Evolutionary conservation across 1,139 yeast genomes (phyloP), one percentile per base, ranked within the genome.

Genomic region (Candida sp.): DNA sequence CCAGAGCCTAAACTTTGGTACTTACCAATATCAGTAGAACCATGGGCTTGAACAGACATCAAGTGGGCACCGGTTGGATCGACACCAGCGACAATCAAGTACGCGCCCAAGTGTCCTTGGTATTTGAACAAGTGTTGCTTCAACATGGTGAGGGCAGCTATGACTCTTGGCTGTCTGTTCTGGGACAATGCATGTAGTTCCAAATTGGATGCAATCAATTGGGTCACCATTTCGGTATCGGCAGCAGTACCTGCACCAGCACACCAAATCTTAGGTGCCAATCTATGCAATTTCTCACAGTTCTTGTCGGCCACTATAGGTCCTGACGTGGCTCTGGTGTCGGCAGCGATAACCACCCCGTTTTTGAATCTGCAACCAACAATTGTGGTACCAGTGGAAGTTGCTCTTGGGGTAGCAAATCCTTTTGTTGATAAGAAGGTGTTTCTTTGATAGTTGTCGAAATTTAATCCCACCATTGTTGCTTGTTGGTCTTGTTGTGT

Each of bases 231-330:
- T 68, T 94, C 98, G 8, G 98, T 94, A 68, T 94, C 99, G n/a
- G 99, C 99, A 43, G 99, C 99, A 22, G 99, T 94, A 69, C 99
- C 99, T 3, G 99, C 99, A 63, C 99, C 99, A 49, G 98, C 98
- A 84, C 98, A 94, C 99, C 99, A 94, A 65, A 94, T 94, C 66
- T 82, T 83, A 9, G 99, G 98, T 2, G 98, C 83, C 61, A 94
- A 83, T 63, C 96, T 78, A 73, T 94, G 99, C 58, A 94, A 79
- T 73, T 94, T 94, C 67, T 93, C 98, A 80, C 98, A 93, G 76
- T 94, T 94, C 77, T 94, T 93, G 74, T 94, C 98, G 12, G 99
- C 99, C 34, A 94, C 98, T 61, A 94, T 92, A 53, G 86, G 87
- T 25, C 99, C 99, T 38, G 96, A 86, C 4, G 99, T 94, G 53